Conservation (phyloP, 176 grass and related monocot species). For the Coix lacrymajobi region DNA sequence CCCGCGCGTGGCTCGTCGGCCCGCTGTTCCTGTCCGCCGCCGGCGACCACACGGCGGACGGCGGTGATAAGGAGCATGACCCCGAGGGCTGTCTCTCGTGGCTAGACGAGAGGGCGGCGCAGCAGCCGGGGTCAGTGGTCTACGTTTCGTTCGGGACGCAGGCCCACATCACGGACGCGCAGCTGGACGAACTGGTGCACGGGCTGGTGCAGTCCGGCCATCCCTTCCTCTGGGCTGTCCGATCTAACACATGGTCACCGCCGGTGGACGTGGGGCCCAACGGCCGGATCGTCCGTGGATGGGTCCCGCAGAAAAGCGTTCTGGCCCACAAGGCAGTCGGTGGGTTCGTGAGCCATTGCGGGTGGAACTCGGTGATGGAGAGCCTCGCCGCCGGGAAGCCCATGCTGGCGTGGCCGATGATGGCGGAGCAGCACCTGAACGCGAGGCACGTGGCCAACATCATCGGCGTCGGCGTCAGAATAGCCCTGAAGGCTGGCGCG, state of each 20-base stretch:
- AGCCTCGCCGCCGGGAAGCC: conserved; percentile 51
- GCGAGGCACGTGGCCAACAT: conserved; percentile 51
- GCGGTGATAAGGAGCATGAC: conserved; percentile 1
- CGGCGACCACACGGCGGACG: neutral
- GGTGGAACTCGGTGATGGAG: conserved; percentile 73
- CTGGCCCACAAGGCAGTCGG: conserved; percentile 30
- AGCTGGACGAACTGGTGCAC: conserved; percentile 52
- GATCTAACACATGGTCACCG: conserved; percentile 35
- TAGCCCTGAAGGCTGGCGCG: neutral
- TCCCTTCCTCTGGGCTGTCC: conserved; percentile 58
- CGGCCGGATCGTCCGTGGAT: conserved; percentile 39
- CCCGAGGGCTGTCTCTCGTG: conserved; percentile 53
- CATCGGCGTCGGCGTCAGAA: conserved; percentile 33
- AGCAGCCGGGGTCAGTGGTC: conserved; percentile 24
- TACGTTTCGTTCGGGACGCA: conserved; percentile 74
- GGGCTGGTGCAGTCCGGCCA: conserved; percentile 46
- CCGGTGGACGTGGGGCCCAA: neutral
- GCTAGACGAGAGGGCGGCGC: conserved; percentile 35
- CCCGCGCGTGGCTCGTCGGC: conserved; percentile 37
- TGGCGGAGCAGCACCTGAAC: conserved; percentile 59
- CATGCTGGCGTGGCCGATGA: conserved; percentile 62
- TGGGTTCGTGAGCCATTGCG: conserved; percentile 62
- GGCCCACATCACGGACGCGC: conserved; percentile 30
- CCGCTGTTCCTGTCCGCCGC: conserved; percentile 27
- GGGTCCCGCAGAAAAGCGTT: conserved; percentile 52